Conservation (phyloP, 192 early-diverging fungal species). For the Anaeromyces robustus region DNA sequence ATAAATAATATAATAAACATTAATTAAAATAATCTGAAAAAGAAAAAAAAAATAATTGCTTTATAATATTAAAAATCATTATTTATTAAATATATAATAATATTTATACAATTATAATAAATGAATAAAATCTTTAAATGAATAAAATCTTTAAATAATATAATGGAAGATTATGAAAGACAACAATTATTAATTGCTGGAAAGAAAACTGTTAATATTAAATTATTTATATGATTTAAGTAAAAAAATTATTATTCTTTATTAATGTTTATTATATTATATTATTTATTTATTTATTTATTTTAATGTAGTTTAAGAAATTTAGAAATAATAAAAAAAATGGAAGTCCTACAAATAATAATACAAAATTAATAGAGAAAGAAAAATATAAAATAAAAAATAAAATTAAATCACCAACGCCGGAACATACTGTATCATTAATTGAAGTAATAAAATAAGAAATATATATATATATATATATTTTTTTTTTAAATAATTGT, state of each 20-base stretch:
- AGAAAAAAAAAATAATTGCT: too few relatives aligned
- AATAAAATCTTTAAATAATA: too few relatives aligned
- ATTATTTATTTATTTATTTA: too few relatives aligned
- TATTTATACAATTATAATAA: not conserved
- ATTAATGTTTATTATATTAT: too few relatives aligned
- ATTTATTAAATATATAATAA: too few relatives aligned
- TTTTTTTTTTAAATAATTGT: too few relatives aligned
- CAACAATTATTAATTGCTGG: not conserved
- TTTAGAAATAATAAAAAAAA: not conserved
- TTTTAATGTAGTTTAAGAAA: not conserved
- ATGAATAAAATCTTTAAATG: not conserved
- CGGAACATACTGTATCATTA: not conserved
- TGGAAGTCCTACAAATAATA: not conserved
- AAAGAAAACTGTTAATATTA: not conserved
- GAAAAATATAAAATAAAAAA: not conserved
- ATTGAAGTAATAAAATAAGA: not conserved
- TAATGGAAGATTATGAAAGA: not conserved
- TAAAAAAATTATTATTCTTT: too few relatives aligned
- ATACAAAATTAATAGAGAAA: not conserved
- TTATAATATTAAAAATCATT: too few relatives aligned
- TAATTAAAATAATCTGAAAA: too few relatives aligned
- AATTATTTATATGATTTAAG: not conserved
- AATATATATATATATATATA: too few relatives aligned
- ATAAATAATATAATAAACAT: too few relatives aligned
- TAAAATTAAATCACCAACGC: not conserved